Conservation (phyloP, 352 stramenopile genomes). For the Phytophthora hibernalis region DNA sequence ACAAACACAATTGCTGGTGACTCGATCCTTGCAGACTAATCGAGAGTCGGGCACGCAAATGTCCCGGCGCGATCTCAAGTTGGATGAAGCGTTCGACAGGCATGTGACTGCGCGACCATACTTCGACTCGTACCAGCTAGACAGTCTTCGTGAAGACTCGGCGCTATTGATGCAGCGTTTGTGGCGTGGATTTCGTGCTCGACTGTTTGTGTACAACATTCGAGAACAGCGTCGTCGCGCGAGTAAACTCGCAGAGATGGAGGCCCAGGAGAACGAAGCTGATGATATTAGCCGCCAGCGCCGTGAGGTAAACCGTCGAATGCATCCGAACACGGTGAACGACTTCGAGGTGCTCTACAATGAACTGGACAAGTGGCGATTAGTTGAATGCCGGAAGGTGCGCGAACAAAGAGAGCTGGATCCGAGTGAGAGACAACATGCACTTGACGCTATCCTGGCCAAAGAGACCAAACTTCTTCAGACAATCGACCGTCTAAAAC, state of each 20-base stretch:
- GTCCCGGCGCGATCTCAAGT: conserved; percentile 70
- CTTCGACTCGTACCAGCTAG: conserved; percentile 91
- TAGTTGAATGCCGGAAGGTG: conserved; percentile 85
- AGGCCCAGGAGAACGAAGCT: conserved; percentile 60
- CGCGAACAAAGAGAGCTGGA: conserved; percentile 48
- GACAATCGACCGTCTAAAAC: conserved; percentile 91
- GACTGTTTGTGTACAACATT: conserved; percentile 57
- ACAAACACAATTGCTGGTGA: conserved; percentile 86
- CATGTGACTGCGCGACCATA: conserved; percentile 76
- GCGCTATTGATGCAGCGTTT: conserved; percentile 88
- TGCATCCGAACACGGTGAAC: conserved; percentile 83
- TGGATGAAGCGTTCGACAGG: conserved; percentile 78
- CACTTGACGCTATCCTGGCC: conserved; percentile 65
- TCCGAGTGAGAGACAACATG: conserved; percentile 42
- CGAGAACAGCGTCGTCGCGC: conserved; percentile 47
- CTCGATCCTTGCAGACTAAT: conserved; percentile 82
- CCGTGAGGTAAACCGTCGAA: conserved; percentile 85
- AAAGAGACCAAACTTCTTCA: conserved; percentile 90
- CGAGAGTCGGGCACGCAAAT: conserved; percentile 94
- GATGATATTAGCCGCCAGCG: conserved; percentile 62
- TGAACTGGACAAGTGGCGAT: conserved; percentile 93
- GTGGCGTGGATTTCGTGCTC: conserved; percentile 85
- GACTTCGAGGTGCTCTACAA: conserved; percentile 95
- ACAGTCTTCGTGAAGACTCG: conserved; percentile 77
- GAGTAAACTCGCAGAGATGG: conserved; percentile 38